A percentile compares a stretch with the other conserved stretches of the same genome.
Conservation (phyloP, 495 filamentous ascomycete species). For the Pyronema omphalodes region DNA sequence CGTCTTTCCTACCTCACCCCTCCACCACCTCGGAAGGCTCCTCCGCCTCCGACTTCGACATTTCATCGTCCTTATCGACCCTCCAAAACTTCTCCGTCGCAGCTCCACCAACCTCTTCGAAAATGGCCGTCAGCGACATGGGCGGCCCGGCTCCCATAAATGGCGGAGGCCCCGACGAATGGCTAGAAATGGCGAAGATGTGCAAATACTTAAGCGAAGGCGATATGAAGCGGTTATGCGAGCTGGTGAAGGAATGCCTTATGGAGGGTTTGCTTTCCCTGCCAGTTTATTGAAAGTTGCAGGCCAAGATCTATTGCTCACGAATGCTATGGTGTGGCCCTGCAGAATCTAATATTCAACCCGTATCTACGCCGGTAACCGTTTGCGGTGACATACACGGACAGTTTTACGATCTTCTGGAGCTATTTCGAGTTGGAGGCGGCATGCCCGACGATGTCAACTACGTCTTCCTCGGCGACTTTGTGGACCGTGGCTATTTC, state of each 20-base stretch:
- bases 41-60: background rate
- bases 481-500: slow-evolving; percentile 95
- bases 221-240: slow-evolving; percentile 96
- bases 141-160: slow-evolving; percentile 80
- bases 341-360: slow-evolving; percentile 91
- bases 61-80: background rate
- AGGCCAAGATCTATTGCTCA: background rate
- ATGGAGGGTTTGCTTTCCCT: slow-evolving; percentile 60
- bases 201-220: slow-evolving; percentile 91
- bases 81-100: slow-evolving; percentile 1
- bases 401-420: slow-evolving; percentile 95
- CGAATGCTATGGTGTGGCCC: background rate
- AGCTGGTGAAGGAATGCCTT: slow-evolving; percentile 92
- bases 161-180: slow-evolving; percentile 80
- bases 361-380: slow-evolving; percentile 88
- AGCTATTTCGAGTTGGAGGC: slow-evolving; percentile 88
- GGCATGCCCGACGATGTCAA: slow-evolving; percentile 80
- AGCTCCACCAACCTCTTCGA: background rate
- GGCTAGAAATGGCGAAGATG: slow-evolving; percentile 85
- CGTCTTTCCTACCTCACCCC: slow-evolving; percentile 5
- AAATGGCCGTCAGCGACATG: slow-evolving; percentile 36
- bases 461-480: slow-evolving; percentile 92
- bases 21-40: slow-evolving; percentile 5
- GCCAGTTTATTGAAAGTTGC: background rate
- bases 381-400: slow-evolving; percentile 97